Evolutionary conservation across 148 eudicot species (phyloP).

Genomic region (Euryodendron excelsum): DNA sequence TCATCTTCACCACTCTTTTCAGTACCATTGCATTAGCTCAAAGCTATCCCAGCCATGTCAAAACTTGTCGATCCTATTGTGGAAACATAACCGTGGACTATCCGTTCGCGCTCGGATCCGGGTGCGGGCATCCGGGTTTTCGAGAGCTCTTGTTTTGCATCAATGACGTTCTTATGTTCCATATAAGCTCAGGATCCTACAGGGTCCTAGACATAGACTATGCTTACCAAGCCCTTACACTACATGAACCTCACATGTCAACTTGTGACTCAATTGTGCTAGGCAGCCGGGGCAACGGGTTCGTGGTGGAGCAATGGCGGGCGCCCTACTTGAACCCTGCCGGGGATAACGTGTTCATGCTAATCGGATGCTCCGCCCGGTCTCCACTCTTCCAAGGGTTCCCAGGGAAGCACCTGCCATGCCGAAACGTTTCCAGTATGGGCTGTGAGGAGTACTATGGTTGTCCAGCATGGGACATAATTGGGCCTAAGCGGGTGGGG

Average conservation of each 20-base stretch:
- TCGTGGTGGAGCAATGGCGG: slow-evolving; percentile 68
- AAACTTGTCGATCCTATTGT: slow-evolving; percentile 66
- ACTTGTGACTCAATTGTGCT: slow-evolving; percentile 68
- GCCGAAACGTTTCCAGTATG: slow-evolving; percentile 81
- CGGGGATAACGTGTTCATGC: slow-evolving; percentile 73
- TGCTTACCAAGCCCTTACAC: slow-evolving; percentile 62
- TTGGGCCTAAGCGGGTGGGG: slow-evolving; percentile 49
- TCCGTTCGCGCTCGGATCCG: slow-evolving; percentile 67
- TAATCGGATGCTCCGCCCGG: slow-evolving; percentile 66
- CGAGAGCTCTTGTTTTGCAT: slow-evolving; percentile 81
- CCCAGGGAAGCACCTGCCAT: slow-evolving; percentile 65
- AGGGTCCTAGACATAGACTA: slow-evolving; percentile 83
- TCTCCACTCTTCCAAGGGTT: slow-evolving; percentile 85
- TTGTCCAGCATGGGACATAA: slow-evolving; percentile 71
- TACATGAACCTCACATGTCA: slow-evolving; percentile 87
- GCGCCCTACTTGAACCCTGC: slow-evolving; percentile 58
- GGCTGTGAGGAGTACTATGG: slow-evolving; percentile 85
- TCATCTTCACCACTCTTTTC: slow-evolving; percentile 14
- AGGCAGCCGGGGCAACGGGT: slow-evolving; percentile 73
- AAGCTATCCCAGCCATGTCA: slow-evolving; percentile 30
- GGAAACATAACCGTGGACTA: slow-evolving; percentile 76
- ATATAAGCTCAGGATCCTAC: slow-evolving; percentile 84
- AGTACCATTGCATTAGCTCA: slow-evolving; percentile 9
- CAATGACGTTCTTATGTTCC: slow-evolving; percentile 79
- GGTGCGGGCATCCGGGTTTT: slow-evolving; percentile 89